A percentile compares a stretch with the other conserved stretches of the same genome.
phyloP scores from a whole-genome alignment of 2,329 filamentous ascomycete species.

The Fusarium humuli region DNA sequence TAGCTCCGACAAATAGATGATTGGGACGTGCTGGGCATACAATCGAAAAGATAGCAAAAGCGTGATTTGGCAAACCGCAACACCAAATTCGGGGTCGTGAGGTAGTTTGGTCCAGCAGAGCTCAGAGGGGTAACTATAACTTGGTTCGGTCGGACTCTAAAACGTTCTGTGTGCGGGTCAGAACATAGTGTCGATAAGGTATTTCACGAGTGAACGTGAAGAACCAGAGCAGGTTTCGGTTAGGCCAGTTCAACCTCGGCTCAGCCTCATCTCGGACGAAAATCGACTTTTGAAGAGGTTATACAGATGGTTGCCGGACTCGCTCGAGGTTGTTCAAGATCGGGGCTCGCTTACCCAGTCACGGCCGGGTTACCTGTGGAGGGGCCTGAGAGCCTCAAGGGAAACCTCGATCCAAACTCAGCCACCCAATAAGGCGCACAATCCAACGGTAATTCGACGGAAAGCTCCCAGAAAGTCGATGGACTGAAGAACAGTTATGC shows the following conservation, averaged over 20 bases:
- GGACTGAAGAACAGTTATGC: conserved; percentile 5
- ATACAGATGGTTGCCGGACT: conserved; percentile 28
- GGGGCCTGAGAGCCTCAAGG: conserved; percentile 31
- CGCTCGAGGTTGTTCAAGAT: conserved; percentile 34
- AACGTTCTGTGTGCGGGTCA: conserved; percentile 45
- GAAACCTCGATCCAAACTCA: conserved; percentile 29
- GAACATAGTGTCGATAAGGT: conserved; percentile 35
- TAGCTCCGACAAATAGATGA: conserved; percentile 24
- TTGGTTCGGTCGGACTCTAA: conserved; percentile 47
- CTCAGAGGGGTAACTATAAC: conserved; percentile 32
- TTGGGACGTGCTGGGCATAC: conserved; percentile 21
- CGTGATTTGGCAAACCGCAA: conserved; percentile 8
- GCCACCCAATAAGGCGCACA: conserved; percentile 11
- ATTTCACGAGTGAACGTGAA: conserved; percentile 32
- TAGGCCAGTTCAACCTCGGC: conserved; percentile 15
- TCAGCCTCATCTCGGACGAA: conserved; percentile 1
- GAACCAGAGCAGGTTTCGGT: conserved; percentile 28
- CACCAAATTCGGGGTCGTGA: background rate
- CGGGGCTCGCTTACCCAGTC: conserved; percentile 45
- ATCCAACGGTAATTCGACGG: conserved; percentile 11
- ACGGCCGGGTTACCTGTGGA: conserved; percentile 34
- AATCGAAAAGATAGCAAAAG: conserved; percentile 28
- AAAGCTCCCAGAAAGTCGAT: conserved; percentile 3
- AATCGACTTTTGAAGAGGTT: conserved; percentile 17
- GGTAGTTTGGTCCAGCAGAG: conserved; percentile 13